phyloP scores from a whole-genome alignment of 2,329 filamentous ascomycete genomes.

The Zymoseptoria ardabiliae region DNA sequence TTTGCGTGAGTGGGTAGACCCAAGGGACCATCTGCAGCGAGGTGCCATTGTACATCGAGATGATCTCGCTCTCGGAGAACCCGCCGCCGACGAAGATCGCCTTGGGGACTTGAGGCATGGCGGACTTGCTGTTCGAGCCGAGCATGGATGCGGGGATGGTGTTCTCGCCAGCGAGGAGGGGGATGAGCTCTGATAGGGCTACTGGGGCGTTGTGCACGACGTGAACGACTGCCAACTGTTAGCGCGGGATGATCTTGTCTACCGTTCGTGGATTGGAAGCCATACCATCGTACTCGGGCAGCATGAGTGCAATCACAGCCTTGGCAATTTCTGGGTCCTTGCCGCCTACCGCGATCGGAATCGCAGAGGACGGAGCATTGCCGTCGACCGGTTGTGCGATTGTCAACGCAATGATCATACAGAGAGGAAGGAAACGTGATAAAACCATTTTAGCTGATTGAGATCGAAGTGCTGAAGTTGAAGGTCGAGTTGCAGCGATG shows the following conservation, averaged over 20 bases:
- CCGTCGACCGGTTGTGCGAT: background rate
- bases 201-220: conserved; percentile 15
- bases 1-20: conserved; percentile 14
- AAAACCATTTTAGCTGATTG: background rate
- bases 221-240: conserved; percentile 16
- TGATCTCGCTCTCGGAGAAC: conserved; percentile 17
- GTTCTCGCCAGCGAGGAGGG: conserved; percentile 13
- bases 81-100: conserved; percentile 22
- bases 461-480: background rate
- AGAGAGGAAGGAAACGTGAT: background rate
- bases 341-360: conserved; percentile 21
- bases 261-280: background rate
- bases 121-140: conserved; percentile 14
- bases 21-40: conserved; percentile 13
- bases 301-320: conserved; percentile 15
- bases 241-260: background rate
- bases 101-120: conserved; percentile 9
- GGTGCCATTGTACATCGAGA: conserved; percentile 10
- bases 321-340: conserved; percentile 18
- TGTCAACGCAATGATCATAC: background rate
- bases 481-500: background rate
- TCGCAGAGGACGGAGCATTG: background rate
- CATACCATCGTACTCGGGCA: conserved; percentile 19
- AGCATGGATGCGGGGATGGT: conserved; percentile 15
- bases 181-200: conserved; percentile 14